A percentile compares a stretch with the other conserved stretches of the same genome.
phyloP scores from a whole-genome alignment of 345 rosid genomes.

The Camelina laxa region DNA sequence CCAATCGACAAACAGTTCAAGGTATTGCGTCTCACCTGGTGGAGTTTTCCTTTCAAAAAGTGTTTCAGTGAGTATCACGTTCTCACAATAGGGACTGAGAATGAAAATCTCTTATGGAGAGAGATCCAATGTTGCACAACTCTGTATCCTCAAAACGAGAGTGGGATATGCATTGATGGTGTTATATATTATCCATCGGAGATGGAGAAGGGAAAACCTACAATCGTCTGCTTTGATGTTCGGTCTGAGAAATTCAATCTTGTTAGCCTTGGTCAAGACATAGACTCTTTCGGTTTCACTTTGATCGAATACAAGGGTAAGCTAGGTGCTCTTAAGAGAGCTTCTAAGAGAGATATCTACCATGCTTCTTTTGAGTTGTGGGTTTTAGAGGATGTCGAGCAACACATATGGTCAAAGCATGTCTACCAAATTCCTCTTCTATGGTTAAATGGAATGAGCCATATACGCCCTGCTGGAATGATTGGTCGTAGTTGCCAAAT shows the following conservation, averaged over 20 bases:
- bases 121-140: background rate
- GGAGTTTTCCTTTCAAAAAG: too few relatives aligned
- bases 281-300: background rate
- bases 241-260: background rate
- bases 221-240: slow-evolving; percentile 14
- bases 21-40: background rate
- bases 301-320: background rate
- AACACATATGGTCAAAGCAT: background rate
- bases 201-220: too few relatives aligned
- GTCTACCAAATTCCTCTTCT: background rate
- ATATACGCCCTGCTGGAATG: background rate
- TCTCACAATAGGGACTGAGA: background rate
- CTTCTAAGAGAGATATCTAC: background rate
- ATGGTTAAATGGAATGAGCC: background rate
- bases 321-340: background rate
- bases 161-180: slow-evolving; percentile 13
- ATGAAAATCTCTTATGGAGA: background rate
- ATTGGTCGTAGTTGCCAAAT: background rate
- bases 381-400: background rate
- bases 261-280: background rate
- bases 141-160: background rate
- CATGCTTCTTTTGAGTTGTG: background rate
- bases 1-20: slow-evolving; percentile 14
- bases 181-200: background rate
- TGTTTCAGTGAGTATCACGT: background rate